Evolutionary conservation across 1,139 yeast genomes (phyloP).

Genomic region (Scheffersomyces cryptocercus): DNA sequence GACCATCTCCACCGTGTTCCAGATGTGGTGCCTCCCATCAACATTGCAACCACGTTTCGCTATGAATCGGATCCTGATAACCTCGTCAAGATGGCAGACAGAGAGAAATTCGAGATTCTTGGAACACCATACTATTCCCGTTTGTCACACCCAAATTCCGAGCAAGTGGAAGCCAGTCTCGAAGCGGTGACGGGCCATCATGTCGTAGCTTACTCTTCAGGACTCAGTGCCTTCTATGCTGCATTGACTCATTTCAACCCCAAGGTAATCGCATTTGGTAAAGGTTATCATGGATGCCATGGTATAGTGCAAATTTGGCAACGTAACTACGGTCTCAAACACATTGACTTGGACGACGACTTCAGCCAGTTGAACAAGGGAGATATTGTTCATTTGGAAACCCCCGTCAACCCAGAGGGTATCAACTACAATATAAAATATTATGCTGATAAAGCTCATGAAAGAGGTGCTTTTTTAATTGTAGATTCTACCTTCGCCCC

Average conservation of each 20-base stretch:
- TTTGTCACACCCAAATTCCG: slow-evolving; percentile 67
- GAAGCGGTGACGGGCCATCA: slow-evolving; percentile 56
- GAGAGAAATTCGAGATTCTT: slow-evolving; percentile 12
- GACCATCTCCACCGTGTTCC: slow-evolving; percentile 43
- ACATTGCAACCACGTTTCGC: slow-evolving; percentile 74
- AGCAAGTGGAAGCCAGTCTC: slow-evolving; percentile 68
- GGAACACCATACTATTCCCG: slow-evolving; percentile 62
- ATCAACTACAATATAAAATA: slow-evolving; percentile 60
- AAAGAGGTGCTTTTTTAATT: slow-evolving; percentile 62
- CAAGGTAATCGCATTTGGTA: slow-evolving; percentile 69
- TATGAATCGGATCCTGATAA: slow-evolving; percentile 61
- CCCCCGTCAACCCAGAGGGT: slow-evolving; percentile 89
- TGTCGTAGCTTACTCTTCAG: slow-evolving; percentile 68
- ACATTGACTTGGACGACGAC: slow-evolving; percentile 51
- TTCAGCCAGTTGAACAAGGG: slow-evolving; percentile 55
- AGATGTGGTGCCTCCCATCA: slow-evolving; percentile 80
- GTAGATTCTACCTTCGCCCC: slow-evolving; percentile 94
- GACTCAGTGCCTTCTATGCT: slow-evolving; percentile 80
- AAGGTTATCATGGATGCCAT: slow-evolving; percentile 84
- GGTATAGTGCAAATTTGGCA: slow-evolving; percentile 64
- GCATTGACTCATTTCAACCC: slow-evolving; percentile 74
- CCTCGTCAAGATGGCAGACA: slow-evolving; percentile 44
- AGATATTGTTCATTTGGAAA: slow-evolving; percentile 80
- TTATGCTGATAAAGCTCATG: slow-evolving; percentile 69
- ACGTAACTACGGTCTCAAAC: slow-evolving; percentile 60